These are phyloP conservation scores for Hippophae gyantsensis DNA, from an alignment of 306 rosid species.

Conservation along the genomic window DNA sequence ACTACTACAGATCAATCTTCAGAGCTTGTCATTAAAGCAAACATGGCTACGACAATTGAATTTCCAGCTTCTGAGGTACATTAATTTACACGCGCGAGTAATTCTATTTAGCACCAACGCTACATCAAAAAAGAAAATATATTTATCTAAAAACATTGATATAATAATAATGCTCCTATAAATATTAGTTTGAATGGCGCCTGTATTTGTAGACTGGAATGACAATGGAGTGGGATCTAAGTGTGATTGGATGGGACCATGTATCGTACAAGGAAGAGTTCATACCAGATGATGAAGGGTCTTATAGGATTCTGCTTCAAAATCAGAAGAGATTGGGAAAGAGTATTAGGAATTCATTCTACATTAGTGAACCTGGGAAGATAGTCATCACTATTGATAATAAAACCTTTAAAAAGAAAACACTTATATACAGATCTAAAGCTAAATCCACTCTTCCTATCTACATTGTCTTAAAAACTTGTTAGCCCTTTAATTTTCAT, in stretches of 20 bases:
- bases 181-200: background rate
- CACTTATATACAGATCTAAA: constrained; percentile 51
- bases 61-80: constrained; percentile 53
- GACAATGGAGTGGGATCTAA: constrained; percentile 73
- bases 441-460: constrained; percentile 54
- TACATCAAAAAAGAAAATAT: too few species aligned
- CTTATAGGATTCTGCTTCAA: constrained; percentile 55
- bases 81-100: too few species aligned
- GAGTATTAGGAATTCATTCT: constrained; percentile 64
- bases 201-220: constrained; percentile 36
- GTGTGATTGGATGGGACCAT: constrained; percentile 72
- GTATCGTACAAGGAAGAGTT: constrained; percentile 84
- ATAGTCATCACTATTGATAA: constrained; percentile 57
- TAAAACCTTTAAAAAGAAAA: constrained; percentile 51
- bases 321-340: constrained; percentile 50
- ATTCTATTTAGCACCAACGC: too few species aligned
- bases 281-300: constrained; percentile 79
- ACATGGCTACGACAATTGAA: constrained; percentile 29
- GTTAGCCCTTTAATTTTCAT: background rate
- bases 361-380: constrained; percentile 78
- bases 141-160: too few species aligned
- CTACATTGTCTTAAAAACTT: constrained; percentile 31
- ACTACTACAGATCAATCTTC: constrained; percentile 41
- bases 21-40: constrained; percentile 40
- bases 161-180: background rate